Conservation (phyloP, 2,329 filamentous ascomycete species). For the Macrophomina pseudophaseolina region DNA sequence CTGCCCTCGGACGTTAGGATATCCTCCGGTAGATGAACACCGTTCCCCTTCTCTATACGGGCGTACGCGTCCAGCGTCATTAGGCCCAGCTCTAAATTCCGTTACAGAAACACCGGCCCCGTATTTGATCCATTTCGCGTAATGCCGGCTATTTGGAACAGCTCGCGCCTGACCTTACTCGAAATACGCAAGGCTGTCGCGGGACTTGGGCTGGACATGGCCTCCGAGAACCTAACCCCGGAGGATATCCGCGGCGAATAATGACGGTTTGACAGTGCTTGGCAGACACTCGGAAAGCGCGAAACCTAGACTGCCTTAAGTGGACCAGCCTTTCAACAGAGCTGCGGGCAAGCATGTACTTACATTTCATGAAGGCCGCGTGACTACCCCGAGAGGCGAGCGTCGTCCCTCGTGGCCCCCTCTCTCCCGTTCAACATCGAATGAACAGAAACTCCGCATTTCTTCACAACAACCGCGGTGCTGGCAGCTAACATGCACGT, state of each 20-base stretch:
- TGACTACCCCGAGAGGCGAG: neutral
- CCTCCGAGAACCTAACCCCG: neutral
- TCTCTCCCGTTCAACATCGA: neutral
- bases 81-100: neutral
- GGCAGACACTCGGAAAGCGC: neutral
- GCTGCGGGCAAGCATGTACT: too few species aligned
- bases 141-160: neutral
- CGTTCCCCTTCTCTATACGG: neutral
- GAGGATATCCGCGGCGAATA: constrained; percentile 15
- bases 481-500: neutral
- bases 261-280: neutral
- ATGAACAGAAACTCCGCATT: neutral
- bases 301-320: neutral
- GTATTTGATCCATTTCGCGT: neutral
- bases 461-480: neutral
- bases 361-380: neutral
- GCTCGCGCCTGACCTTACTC: neutral
- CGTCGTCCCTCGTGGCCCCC: neutral
- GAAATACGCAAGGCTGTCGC: neutral
- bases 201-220: neutral
- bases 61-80: too few species aligned
- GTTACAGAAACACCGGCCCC: neutral
- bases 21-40: constrained; percentile 5
- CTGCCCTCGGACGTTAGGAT: neutral
- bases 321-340: neutral